phyloP scores from a whole-genome alignment of 192 early-diverging fungal genomes.

The Backusella australiensis region DNA sequence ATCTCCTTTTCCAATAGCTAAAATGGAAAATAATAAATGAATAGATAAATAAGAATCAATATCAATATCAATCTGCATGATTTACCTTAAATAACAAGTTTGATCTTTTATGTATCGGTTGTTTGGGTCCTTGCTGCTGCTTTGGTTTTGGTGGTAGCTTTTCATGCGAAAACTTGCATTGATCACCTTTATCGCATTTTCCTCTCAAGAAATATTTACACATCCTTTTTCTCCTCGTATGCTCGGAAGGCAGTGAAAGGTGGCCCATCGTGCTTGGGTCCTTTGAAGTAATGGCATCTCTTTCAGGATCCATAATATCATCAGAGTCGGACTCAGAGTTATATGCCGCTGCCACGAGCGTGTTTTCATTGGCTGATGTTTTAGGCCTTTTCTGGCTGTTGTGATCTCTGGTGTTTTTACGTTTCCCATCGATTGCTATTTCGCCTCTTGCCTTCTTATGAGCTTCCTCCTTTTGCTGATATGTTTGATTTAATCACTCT shows the following conservation, averaged over 20 bases:
- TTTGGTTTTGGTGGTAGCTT: constrained; percentile 28
- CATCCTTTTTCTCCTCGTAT: constrained; percentile 11
- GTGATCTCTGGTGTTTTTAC: neutral
- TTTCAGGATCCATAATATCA: constrained; percentile 43
- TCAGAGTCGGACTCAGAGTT: constrained; percentile 36
- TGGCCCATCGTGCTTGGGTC: constrained; percentile 40
- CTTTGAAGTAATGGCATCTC: constrained; percentile 48
- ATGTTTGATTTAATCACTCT: neutral
- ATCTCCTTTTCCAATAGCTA: constrained; percentile 62
- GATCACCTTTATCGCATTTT: constrained; percentile 38
- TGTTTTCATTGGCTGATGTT: neutral
- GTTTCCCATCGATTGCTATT: neutral
- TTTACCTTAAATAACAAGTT: constrained; percentile 43
- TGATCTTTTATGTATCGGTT: constrained; percentile 28
- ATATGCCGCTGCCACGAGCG: constrained; percentile 20
- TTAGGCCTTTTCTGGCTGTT: neutral
- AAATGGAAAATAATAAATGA: neutral
- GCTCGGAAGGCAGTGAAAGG: constrained; percentile 21
- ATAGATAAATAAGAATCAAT: too few relatives aligned
- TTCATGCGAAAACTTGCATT: constrained; percentile 47
- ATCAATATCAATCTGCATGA: too few relatives aligned
- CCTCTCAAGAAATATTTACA: constrained; percentile 49
- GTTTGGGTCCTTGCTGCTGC: neutral
- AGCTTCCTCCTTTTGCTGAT: neutral
- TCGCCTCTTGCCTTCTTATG: constrained; percentile 5